A percentile compares a stretch with the other conserved stretches of the same genome.
Evolutionary conservation across 176 grass and related monocot genomes (phyloP).

Genomic region (Lolium rigidum): DNA sequence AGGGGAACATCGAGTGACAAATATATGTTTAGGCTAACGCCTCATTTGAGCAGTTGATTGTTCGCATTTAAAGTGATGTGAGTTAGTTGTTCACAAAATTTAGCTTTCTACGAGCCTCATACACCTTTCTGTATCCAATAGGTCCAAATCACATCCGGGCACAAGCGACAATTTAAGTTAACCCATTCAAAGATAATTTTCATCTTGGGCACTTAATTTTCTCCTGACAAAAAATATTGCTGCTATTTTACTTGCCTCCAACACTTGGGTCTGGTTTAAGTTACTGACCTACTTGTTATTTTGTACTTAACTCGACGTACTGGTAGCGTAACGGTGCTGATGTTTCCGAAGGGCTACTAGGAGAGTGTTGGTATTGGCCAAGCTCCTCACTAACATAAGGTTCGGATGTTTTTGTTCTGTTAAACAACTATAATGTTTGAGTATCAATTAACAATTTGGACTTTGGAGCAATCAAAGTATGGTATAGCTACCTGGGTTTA

Average conservation of each 20-base stretch:
- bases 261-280: conserved; percentile 12
- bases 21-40: background rate
- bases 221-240: background rate
- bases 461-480: background rate
- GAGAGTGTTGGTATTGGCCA: conserved; percentile 1
- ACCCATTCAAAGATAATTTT: background rate
- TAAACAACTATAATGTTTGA: background rate
- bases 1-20: conserved; percentile 6
- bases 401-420: background rate
- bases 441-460: background rate
- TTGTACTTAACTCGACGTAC: background rate
- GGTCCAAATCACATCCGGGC: background rate
- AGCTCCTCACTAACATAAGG: background rate
- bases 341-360: background rate
- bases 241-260: conserved; percentile 3
- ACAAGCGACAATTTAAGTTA: background rate
- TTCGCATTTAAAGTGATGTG: background rate
- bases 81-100: background rate
- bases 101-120: background rate
- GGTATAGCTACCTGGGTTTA: background rate
- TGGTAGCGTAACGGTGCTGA: background rate
- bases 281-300: background rate
- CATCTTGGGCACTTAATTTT: background rate
- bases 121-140: background rate
- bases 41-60: background rate